These are phyloP conservation scores for Lactifluus hygrophoroides DNA, from an alignment of 768 basidiomycete species.

Conservation along the genomic window DNA sequence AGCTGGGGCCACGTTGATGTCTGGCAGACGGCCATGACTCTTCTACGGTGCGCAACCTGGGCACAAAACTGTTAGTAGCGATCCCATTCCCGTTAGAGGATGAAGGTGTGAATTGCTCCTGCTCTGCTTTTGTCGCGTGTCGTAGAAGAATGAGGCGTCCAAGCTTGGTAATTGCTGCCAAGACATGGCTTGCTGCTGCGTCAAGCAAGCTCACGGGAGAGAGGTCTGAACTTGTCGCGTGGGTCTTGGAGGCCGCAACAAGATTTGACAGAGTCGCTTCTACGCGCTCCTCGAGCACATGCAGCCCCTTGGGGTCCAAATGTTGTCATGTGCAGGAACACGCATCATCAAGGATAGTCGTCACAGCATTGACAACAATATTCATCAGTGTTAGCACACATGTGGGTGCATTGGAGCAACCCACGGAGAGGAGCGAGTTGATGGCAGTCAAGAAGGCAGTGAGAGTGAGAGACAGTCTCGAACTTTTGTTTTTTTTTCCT, in stretches of 20 bases:
- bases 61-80: slow-evolving; percentile 36
- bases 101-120: slow-evolving; percentile 48
- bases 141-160: slow-evolving; percentile 73
- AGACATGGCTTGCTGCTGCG: slow-evolving; percentile 92
- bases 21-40: slow-evolving; percentile 37
- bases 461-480: no score
- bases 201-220: slow-evolving; percentile 92
- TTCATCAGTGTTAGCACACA: slow-evolving; percentile 92
- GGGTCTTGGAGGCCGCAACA: slow-evolving; percentile 80
- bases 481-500: no score
- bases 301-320: slow-evolving; percentile 45
- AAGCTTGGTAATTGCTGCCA: slow-evolving; percentile 79
- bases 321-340: slow-evolving; percentile 66
- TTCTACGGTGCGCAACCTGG: slow-evolving; percentile 45
- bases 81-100: slow-evolving; percentile 20
- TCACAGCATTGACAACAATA: slow-evolving; percentile 79
- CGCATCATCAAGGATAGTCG: slow-evolving; percentile 81
- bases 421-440: slow-evolving; percentile 75
- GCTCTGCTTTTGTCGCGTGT: slow-evolving; percentile 63
- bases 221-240: slow-evolving; percentile 86
- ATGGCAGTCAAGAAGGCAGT: slow-evolving; percentile 89
- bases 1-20: slow-evolving; percentile 41
- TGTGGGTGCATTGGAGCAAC: slow-evolving; percentile 81
- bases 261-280: slow-evolving; percentile 88
- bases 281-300: slow-evolving; percentile 59